These are phyloP conservation scores for Lichtheimia ornata DNA, from an alignment of 371 early-diverging fungal species.

Conservation along the genomic window DNA sequence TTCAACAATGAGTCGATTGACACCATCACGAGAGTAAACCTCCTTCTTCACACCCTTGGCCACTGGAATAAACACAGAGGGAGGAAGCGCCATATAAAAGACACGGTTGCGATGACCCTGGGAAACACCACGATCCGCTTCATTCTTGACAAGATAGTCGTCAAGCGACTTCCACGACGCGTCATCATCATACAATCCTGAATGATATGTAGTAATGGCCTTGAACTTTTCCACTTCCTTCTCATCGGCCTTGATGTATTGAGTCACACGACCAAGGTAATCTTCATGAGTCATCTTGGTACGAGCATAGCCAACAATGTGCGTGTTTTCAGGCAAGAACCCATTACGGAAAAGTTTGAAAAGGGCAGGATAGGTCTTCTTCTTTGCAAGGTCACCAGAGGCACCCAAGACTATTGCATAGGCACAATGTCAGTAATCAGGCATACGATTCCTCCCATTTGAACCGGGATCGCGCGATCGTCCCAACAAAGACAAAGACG, in stretches of 20 bases:
- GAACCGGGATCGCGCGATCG: neutral
- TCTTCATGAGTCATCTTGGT: conserved; percentile 78
- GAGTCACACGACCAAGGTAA: conserved; percentile 79
- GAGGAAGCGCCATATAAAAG: conserved; percentile 97
- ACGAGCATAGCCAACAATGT: conserved; percentile 97
- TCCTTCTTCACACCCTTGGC: conserved; percentile 75
- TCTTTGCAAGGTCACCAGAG: conserved; percentile 93
- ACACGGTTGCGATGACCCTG: conserved; percentile 50
- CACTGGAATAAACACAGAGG: conserved; percentile 90
- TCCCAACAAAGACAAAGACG: neutral
- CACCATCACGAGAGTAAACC: conserved; percentile 62
- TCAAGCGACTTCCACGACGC: conserved; percentile 72
- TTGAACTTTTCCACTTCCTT: conserved; percentile 72
- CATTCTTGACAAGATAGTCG: conserved; percentile 54
- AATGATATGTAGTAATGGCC: conserved; percentile 75
- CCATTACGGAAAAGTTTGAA: conserved; percentile 80
- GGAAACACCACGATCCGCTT: conserved; percentile 30
- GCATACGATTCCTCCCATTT: neutral
- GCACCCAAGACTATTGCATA: conserved; percentile 75
- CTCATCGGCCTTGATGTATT: conserved; percentile 64
- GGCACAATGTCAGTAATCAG: neutral
- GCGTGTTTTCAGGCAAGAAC: conserved; percentile 75
- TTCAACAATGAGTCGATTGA: conserved; percentile 89
- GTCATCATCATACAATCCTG: conserved; percentile 90
- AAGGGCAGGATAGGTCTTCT: conserved; percentile 97